Evolutionary conservation across 768 basidiomycete genomes (phyloP).

Genomic region (Trametes cubensis): DNA sequence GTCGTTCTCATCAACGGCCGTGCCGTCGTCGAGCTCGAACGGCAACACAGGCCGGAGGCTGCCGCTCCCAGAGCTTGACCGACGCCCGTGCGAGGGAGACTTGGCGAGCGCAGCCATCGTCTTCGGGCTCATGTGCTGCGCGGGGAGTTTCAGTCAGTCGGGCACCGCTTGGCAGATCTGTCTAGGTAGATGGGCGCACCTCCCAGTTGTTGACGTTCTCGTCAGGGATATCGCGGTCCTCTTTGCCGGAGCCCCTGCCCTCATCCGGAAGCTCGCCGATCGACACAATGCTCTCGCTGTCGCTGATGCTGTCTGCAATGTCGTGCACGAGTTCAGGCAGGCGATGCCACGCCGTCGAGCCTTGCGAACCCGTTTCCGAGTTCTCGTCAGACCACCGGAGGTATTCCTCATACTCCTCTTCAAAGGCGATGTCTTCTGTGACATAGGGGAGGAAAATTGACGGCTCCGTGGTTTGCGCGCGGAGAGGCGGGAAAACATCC

Average conservation of each 20-base stretch:
- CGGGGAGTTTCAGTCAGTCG: slow-evolving; percentile 7
- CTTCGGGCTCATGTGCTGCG: slow-evolving; percentile 93
- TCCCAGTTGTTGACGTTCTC: slow-evolving; percentile 96
- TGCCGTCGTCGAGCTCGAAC: slow-evolving; percentile 75
- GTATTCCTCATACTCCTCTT: slow-evolving; percentile 97
- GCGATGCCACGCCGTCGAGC: slow-evolving; percentile 75
- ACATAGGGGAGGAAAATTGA: slow-evolving; percentile 88
- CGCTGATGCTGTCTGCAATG: slow-evolving; percentile 87
- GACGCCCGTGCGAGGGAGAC: slow-evolving; percentile 77
- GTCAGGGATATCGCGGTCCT: slow-evolving; percentile 65
- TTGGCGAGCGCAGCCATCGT: slow-evolving; percentile 93
- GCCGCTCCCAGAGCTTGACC: slow-evolving; percentile 77
- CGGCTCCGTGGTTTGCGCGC: slow-evolving; percentile 82
- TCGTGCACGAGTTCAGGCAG: slow-evolving; percentile 79
- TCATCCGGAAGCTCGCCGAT: slow-evolving; percentile 90
- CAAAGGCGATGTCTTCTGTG: slow-evolving; percentile 91
- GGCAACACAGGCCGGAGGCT: slow-evolving; percentile 83
- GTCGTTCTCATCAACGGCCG: slow-evolving; percentile 74
- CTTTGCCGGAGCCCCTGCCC: slow-evolving; percentile 60
- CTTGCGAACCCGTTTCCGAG: slow-evolving; percentile 39
- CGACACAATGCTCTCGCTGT: slow-evolving; percentile 89
- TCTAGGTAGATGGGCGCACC: slow-evolving; percentile 49
- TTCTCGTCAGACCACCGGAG: slow-evolving; percentile 74
- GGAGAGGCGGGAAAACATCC: slow-evolving; percentile 94
- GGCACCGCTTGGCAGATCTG: neutral